phyloP scores from a whole-genome alignment of 2,329 filamentous ascomycete species.

The Colletotrichum karsti region DNA sequence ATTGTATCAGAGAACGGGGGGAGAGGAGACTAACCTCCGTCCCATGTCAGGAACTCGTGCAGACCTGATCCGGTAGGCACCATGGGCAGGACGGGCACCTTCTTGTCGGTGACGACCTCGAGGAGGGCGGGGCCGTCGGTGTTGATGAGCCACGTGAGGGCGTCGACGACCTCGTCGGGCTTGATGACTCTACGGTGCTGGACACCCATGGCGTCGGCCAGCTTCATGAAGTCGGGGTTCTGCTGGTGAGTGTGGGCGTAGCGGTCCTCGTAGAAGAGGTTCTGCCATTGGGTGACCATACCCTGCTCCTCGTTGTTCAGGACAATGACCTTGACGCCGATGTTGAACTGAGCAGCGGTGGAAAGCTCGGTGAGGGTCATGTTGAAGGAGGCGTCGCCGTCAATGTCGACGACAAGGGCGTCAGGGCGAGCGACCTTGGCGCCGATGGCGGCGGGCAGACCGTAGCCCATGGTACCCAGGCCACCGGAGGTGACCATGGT shows the following conservation, averaged over 20 bases:
- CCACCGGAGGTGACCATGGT: constrained; percentile 97
- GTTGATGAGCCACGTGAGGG: constrained; percentile 88
- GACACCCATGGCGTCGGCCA: constrained; percentile 90
- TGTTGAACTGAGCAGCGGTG: constrained; percentile 94
- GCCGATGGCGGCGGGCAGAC: constrained; percentile 92
- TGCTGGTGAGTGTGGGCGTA: constrained; percentile 92
- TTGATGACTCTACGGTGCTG: constrained; percentile 77
- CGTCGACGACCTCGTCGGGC: constrained; percentile 79
- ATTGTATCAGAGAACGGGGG: neutral
- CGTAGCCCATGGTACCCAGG: constrained; percentile 89
- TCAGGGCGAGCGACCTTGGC: constrained; percentile 85
- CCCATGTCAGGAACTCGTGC: constrained; percentile 93
- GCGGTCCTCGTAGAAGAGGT: constrained; percentile 94
- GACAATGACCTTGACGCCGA: constrained; percentile 93
- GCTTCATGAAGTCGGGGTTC: constrained; percentile 96
- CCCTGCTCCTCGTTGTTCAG: constrained; percentile 98
- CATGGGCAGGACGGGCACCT: constrained; percentile 97
- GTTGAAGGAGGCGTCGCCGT: constrained; percentile 98
- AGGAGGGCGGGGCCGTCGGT: constrained; percentile 91
- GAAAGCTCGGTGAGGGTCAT: constrained; percentile 98
- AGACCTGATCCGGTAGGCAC: constrained; percentile 87
- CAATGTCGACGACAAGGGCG: constrained; percentile 91
- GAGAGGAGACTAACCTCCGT: constrained; percentile 67
- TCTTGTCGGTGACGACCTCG: constrained; percentile 90
- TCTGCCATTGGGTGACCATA: constrained; percentile 99